These are phyloP conservation scores for Tolypocladium paradoxum DNA, from an alignment of 2,329 filamentous ascomycete species.

Conservation along the genomic window DNA sequence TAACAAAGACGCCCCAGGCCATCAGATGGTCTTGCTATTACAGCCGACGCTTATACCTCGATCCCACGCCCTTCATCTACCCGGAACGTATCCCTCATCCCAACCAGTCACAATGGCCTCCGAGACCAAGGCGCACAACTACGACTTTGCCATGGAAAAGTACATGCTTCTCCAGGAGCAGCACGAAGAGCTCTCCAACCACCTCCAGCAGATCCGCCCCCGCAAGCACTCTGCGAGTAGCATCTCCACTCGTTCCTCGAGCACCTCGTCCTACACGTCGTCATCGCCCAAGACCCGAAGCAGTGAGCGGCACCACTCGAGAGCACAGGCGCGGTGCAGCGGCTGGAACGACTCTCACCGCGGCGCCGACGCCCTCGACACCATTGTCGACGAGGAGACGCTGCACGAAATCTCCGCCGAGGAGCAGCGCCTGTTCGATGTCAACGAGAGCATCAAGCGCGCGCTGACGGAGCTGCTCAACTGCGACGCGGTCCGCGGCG, in stretches of 20 bases:
- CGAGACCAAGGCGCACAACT: constrained; percentile 16
- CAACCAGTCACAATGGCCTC: constrained; percentile 17
- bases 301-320: constrained; percentile 14
- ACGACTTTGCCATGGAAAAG: constrained; percentile 40
- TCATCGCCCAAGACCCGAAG: constrained; percentile 34
- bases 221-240: constrained; percentile 21
- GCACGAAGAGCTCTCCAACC: constrained; percentile 40
- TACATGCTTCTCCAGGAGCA: constrained; percentile 44
- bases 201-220: constrained; percentile 40
- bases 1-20: neutral
- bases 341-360: constrained; percentile 18
- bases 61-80: neutral
- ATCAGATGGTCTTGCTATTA: neutral
- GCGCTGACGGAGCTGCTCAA: constrained; percentile 51
- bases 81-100: neutral
- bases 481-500: constrained; percentile 41
- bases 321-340: constrained; percentile 19
- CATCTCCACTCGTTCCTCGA: constrained; percentile 32
- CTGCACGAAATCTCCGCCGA: constrained; percentile 38
- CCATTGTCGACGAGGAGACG: constrained; percentile 35
- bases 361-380: constrained; percentile 19
- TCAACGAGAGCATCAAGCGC: constrained; percentile 52
- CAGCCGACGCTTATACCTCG: constrained; percentile 3
- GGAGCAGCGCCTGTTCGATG: constrained; percentile 41
- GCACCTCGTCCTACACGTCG: constrained; percentile 46